These are phyloP conservation scores for Aspergillus hancockii DNA, from an alignment of 495 filamentous ascomycete genomes.

Conservation along the genomic window DNA sequence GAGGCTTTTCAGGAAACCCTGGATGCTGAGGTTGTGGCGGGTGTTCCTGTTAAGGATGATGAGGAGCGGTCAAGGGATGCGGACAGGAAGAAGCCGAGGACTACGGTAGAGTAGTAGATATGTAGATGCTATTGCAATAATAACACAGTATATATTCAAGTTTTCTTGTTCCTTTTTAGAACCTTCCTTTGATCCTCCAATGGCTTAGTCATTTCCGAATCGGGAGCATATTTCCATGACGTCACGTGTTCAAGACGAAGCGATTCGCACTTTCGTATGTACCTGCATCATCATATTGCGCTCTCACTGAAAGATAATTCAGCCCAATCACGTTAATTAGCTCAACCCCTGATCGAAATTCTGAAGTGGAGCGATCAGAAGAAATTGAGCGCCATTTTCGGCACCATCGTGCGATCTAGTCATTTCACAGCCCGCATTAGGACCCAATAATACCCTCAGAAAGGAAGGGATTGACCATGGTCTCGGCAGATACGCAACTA, in stretches of 20 bases:
- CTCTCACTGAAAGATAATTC: no score
- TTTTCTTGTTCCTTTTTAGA: no score
- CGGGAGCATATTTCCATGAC: background rate
- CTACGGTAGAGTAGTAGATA: background rate
- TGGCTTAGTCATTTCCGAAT: background rate
- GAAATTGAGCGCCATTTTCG: background rate
- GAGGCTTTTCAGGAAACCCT: slow-evolving; percentile 23
- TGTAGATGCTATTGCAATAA: background rate
- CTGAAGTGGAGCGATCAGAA: background rate
- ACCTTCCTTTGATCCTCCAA: no score
- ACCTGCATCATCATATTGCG: no score
- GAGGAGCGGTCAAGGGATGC: background rate
- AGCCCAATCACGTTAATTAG: no score
- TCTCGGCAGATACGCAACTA: background rate
- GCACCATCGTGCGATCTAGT: background rate
- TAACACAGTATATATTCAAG: no score
- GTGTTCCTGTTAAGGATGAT: slow-evolving; percentile 10
- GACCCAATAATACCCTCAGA: background rate
- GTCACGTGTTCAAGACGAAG: background rate
- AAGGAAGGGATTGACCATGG: background rate
- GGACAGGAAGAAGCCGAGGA: background rate
- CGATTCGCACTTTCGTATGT: no score
- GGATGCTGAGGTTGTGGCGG: slow-evolving; percentile 18
- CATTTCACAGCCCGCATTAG: background rate
- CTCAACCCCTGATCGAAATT: background rate